Percentiles rank a stretch among this genome's conserved stretches.
phyloP scores from a whole-genome alignment of 306 rosid genomes.

The Casuarina glauca region DNA sequence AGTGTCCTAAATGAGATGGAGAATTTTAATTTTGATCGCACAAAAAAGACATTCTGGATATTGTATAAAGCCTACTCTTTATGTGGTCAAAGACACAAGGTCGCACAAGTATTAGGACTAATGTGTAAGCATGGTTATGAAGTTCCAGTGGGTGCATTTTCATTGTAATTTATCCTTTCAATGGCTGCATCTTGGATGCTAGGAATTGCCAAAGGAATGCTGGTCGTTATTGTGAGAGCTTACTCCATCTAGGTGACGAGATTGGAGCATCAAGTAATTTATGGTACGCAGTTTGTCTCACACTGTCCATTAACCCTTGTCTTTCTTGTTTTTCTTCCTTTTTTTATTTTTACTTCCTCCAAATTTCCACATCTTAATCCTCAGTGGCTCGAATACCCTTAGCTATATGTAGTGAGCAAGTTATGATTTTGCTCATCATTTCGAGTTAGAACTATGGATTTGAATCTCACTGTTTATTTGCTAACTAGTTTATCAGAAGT shows the following conservation, averaged over 20 bases:
- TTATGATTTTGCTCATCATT: neutral
- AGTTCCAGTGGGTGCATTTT: conserved; percentile 48
- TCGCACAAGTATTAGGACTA: conserved; percentile 49
- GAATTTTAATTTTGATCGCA: conserved; percentile 23
- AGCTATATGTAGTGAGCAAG: neutral
- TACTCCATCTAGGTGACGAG: conserved; percentile 4
- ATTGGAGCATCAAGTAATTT: conserved; percentile 14
- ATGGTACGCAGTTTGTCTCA: conserved; percentile 34
- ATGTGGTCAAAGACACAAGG: conserved; percentile 54
- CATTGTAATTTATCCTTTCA: conserved; percentile 31
- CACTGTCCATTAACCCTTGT: neutral
- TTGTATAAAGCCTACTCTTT: conserved; percentile 51
- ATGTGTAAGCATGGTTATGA: conserved; percentile 80
- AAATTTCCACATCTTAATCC: neutral
- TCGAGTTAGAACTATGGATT: neutral
- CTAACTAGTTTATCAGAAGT: neutral
- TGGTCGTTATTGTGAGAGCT: conserved; percentile 12
- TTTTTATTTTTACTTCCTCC: too few relatives aligned
- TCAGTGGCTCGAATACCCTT: neutral
- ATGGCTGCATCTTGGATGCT: conserved; percentile 23
- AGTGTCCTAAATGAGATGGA: conserved; percentile 67
- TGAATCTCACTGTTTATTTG: neutral
- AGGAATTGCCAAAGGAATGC: conserved; percentile 19
- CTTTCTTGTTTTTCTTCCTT: neutral
- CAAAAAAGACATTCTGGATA: conserved; percentile 65